Evolutionary conservation across 176 grass and related monocot species (phyloP), one percentile per base, ranked within the genome.

Genomic region (Oryza nivara): DNA sequence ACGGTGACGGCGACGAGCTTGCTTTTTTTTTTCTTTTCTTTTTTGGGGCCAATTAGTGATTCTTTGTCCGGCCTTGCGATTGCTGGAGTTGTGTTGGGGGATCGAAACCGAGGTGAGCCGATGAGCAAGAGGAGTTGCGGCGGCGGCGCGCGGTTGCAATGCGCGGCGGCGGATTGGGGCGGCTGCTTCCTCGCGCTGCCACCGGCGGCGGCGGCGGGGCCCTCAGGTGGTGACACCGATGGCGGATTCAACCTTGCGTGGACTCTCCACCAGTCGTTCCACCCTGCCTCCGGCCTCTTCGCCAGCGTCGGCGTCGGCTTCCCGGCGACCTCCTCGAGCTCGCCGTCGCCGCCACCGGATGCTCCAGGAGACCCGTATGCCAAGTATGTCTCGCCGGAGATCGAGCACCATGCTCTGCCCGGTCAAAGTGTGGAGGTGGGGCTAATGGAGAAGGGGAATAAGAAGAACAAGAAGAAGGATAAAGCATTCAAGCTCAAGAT

Each of bases 181-280:
- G 83, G 80, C 80, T 90, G 74, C 74, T 87, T 86, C 63, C 68
- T 90, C 3, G 71, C 80, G 14, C 40, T 90, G 8, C 80, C 84
- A n/a, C 84, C 88, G 11, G 74, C 47, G 6, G 19, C 61, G 6
- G 80, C 47, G 6, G 19, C 61, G 23, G 23, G 0, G 6, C 60
- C 84, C 41, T 28, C 67, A 9, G 68, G 65, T 6, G 75, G 28
- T 11, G 84, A 45, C 68, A 66, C 40, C 16, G 64, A 64, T 25
- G 74, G 74, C 26, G 84, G 80, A n/a, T 83, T 87, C 75, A 74
- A 83, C 69, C 80, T 90, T n/a, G 65, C 80, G 10, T 83, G 88
- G 88, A 74, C 69, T 9, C 88, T 90, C 69, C 88, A 83, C 84
- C 84, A 83, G 25, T 83, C 88, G 38, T 90, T 90, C 84, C 84